Conservation (phyloP, 257 asterid species). For the Anisodus tanguticus region DNA sequence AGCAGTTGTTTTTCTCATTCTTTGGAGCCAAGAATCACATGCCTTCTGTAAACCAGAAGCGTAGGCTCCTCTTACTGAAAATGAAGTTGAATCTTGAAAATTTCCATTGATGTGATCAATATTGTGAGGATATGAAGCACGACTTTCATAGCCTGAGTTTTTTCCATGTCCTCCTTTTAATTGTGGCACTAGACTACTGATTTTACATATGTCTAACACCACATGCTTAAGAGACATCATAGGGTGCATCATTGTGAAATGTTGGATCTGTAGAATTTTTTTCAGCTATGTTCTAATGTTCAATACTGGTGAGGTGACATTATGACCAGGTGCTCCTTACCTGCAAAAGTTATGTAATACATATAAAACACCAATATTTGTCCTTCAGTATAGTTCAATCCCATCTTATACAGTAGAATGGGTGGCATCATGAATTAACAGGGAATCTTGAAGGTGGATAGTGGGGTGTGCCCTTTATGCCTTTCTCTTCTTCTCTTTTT, state of each 20-base stretch:
- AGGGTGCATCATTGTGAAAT: constrained; percentile 14
- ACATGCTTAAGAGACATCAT: background rate
- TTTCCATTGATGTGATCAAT: background rate
- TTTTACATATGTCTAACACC: background rate
- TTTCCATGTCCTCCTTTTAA: background rate
- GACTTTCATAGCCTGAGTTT: background rate
- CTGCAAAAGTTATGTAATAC: background rate
- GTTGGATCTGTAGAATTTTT: background rate
- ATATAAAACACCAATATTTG: background rate
- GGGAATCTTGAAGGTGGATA: constrained; percentile 1
- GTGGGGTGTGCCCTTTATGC: constrained; percentile 17
- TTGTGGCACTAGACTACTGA: background rate
- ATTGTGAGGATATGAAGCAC: background rate
- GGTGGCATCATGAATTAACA: background rate
- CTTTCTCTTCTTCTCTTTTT: background rate
- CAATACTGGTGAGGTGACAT: background rate
- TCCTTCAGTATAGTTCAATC: background rate
- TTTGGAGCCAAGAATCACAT: constrained; percentile 29
- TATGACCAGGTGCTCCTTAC: background rate
- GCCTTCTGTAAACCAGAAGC: constrained; percentile 11
- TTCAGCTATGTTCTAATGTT: background rate
- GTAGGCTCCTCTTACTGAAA: background rate
- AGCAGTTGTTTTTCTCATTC: constrained; percentile 27
- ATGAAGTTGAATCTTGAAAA: background rate
- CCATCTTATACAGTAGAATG: background rate